Evolutionary conservation across 2,329 filamentous ascomycete genomes (phyloP).

Genomic region (Colletotrichum musae): DNA sequence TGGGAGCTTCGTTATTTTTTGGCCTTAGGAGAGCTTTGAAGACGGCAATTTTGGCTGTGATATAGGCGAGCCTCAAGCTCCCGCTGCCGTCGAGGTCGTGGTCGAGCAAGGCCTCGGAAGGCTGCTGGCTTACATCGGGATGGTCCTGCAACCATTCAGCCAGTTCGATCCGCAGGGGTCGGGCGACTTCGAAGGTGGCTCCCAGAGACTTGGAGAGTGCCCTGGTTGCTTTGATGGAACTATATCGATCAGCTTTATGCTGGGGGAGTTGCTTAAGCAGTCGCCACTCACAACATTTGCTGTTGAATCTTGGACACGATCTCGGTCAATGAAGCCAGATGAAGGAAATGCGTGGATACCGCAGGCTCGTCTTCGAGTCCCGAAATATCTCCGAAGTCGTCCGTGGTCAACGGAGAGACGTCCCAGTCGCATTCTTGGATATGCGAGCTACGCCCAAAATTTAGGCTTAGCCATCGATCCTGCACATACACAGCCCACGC

Average conservation of each 20-base stretch:
- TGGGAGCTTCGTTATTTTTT: conserved; percentile 15
- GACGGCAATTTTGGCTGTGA: conserved; percentile 20
- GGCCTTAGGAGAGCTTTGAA: conserved; percentile 24
- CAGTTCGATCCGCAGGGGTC: conserved; percentile 26
- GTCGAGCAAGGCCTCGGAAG: not conserved
- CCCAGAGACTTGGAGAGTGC: conserved; percentile 17
- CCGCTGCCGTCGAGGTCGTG: conserved; percentile 23
- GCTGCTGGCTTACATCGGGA: conserved; percentile 20
- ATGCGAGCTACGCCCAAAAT: conserved; percentile 28
- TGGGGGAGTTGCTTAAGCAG: not conserved
- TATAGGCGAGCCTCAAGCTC: conserved; percentile 25
- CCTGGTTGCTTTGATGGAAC: conserved; percentile 23
- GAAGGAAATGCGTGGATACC: conserved; percentile 18
- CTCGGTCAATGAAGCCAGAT: conserved; percentile 19
- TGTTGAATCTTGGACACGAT: conserved; percentile 33
- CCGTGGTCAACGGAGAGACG: not conserved
- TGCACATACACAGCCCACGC: conserved; percentile 32
- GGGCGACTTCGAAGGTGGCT: conserved; percentile 27
- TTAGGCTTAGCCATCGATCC: conserved; percentile 29
- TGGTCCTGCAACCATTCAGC: conserved; percentile 23
- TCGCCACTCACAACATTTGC: conserved; percentile 27
- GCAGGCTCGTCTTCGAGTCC: not conserved
- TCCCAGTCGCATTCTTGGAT: conserved; percentile 36
- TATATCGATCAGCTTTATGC: not conserved
- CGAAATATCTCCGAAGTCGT: conserved; percentile 1